Evolutionary conservation across 2,329 filamentous ascomycete species (phyloP), one percentile per base, ranked within the genome.

Genomic region (Pseudogymnoascus sp.): DNA sequence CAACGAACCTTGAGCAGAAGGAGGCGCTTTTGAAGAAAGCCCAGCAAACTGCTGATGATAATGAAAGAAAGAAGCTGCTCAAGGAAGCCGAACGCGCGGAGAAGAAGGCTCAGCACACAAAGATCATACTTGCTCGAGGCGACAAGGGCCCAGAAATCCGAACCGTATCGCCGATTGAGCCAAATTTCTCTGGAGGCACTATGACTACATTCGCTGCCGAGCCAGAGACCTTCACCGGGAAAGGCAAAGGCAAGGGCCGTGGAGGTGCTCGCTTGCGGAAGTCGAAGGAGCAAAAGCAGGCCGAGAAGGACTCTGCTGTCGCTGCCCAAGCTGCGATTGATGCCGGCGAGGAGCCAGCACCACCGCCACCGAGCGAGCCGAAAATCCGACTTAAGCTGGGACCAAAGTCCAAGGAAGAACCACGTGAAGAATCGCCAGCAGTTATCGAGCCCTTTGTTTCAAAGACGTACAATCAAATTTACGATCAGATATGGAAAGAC

Each of bases 401-500:
- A 57, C 69, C 76, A 60, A 69, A 75, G 41, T 68, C 76, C 63
- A 77, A 77, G 64, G 76, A 79, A 16, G 68, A 69, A 16, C 63
- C 69, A 62, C 66, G 75, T 72, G 62, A 65, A 70, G 51, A 74
- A 13, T 78, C 74, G 74, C 73, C 74, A 36, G 70, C 71, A 16
- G 65, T 61, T 37, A 69, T 73, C 25, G 73, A 74, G 62, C 73
- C 74, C 66, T 95, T 90, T 76, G 88, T 90, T 69, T 95, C 92
- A 61, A 96, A 96, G 75, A 92, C 90, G 16, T 99, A 96, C 79
- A 92, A 96, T 72, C 93, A 96, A 75, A 93, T 99, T 65, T 97
- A 97, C 75, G 93, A 96, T 72, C 92, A 97, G 75, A 98, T 98
- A 69, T 96, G 92, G 88, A 90, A 93, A 68, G 95, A 99, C 73